These are phyloP conservation scores for Phytophthora pinifolia DNA, from an alignment of 352 stramenopile species.

Conservation along the genomic window DNA sequence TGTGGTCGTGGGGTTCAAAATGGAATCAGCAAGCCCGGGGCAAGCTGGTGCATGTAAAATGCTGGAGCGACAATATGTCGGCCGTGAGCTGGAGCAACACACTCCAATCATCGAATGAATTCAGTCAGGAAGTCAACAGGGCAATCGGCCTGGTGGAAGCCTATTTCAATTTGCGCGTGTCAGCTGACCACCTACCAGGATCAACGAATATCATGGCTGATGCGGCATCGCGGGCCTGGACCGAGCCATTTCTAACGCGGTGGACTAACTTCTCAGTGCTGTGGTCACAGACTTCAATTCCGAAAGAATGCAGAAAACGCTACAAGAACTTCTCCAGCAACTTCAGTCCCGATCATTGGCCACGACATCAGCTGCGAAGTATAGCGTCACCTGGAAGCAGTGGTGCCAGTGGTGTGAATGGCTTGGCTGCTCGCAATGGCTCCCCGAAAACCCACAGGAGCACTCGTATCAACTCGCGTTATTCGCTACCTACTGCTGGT, in stretches of 20 bases:
- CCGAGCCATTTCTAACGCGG: no score
- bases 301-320: no score
- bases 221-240: not conserved
- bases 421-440: no score
- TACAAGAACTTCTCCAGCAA: no score
- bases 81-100: conserved; percentile 3
- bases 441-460: no score
- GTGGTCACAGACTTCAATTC: conserved; percentile 12
- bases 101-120: not conserved
- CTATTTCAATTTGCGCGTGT: not conserved
- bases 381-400: no score
- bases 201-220: not conserved
- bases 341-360: no score
- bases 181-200: not conserved
- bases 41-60: not conserved
- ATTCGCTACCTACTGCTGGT: no score
- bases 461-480: no score
- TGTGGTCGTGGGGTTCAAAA: not conserved
- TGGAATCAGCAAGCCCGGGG: not conserved
- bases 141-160: not conserved
- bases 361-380: no score
- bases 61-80: conserved; percentile 1
- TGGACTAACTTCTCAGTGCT: not conserved
- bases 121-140: conserved; percentile 5
- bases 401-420: no score